Evolutionary conservation across 371 early-diverging fungal species (phyloP).

Genomic region (Paraphysoderma sedebokerense): DNA sequence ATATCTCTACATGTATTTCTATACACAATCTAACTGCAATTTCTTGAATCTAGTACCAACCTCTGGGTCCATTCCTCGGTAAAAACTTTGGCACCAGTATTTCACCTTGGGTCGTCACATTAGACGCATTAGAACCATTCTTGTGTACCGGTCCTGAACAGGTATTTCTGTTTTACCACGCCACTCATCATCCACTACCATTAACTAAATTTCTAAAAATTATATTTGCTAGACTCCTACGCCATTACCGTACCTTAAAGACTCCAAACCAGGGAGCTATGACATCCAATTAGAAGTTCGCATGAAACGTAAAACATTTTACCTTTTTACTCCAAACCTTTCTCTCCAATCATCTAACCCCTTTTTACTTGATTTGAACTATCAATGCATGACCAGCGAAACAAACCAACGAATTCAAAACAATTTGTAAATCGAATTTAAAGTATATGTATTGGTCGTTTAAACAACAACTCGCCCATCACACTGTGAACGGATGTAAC

Average conservation of each 20-base stretch:
- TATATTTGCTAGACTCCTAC: too few species aligned
- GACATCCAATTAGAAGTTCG: constrained; percentile 63
- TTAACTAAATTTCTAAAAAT: too few species aligned
- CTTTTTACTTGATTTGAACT: constrained; percentile 2
- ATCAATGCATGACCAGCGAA: constrained; percentile 16
- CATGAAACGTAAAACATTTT: constrained; percentile 45
- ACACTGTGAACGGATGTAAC: constrained; percentile 89
- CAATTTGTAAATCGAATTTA: constrained; percentile 62
- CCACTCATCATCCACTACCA: too few species aligned
- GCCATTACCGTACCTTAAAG: constrained; percentile 62
- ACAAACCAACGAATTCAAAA: constrained; percentile 25
- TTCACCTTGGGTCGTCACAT: constrained; percentile 92
- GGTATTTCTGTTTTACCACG: too few species aligned
- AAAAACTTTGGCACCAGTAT: constrained; percentile 95
- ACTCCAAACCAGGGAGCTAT: constrained; percentile 34
- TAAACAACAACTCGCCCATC: constrained; percentile 86
- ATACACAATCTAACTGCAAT: too few species aligned
- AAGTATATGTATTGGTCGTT: constrained; percentile 97
- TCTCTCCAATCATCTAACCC: neutral
- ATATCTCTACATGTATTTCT: too few species aligned
- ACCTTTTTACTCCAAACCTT: neutral
- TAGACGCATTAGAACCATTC: constrained; percentile 91
- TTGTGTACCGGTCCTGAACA: constrained; percentile 57
- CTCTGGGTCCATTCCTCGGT: constrained; percentile 92
- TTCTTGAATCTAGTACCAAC: too few species aligned